phyloP scores from a whole-genome alignment of 495 filamentous ascomycete species.

The Lophium mytilinum region DNA sequence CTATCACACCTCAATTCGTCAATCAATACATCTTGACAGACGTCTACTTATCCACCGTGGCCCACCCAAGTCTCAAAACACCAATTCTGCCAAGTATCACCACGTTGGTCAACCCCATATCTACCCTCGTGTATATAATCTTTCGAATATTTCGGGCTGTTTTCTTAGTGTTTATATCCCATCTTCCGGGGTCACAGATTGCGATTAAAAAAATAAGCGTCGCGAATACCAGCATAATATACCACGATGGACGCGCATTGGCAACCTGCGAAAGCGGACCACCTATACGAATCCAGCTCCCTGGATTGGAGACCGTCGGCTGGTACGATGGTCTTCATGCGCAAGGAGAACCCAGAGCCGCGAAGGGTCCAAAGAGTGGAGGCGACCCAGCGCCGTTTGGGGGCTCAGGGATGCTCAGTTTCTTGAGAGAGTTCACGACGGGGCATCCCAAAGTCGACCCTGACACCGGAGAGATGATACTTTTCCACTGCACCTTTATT shows the following conservation, averaged over 20 bases:
- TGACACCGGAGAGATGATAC: conserved; percentile 50
- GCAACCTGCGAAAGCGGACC: conserved; percentile 62
- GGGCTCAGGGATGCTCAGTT: conserved; percentile 43
- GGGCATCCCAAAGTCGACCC: conserved; percentile 59
- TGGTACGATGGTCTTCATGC: conserved; percentile 53
- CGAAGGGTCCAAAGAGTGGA: conserved; percentile 12
- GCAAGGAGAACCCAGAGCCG: conserved; percentile 38
- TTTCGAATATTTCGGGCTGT: conserved; percentile 44
- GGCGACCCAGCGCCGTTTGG: conserved; percentile 33
- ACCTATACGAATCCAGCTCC: conserved; percentile 53
- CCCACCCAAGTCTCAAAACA: conserved; percentile 34
- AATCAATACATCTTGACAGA: conserved; percentile 61
- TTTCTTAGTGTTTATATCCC: conserved; percentile 45
- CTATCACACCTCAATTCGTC: conserved; percentile 49
- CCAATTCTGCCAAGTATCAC: conserved; percentile 55
- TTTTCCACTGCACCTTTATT: conserved; percentile 53
- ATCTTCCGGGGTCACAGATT: conserved; percentile 44
- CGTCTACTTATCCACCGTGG: conserved; percentile 44
- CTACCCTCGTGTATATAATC: conserved; percentile 37
- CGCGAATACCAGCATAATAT: conserved; percentile 54
- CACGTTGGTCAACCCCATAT: conserved; percentile 46
- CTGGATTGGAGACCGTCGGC: conserved; percentile 52
- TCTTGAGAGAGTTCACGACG: conserved; percentile 60
- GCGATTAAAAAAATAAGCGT: conserved; percentile 54
- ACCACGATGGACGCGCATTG: conserved; percentile 57